A percentile compares a stretch with the other conserved stretches of the same genome.
phyloP scores from a whole-genome alignment of 192 early-diverging fungal species.

The Diversispora epigaea region DNA sequence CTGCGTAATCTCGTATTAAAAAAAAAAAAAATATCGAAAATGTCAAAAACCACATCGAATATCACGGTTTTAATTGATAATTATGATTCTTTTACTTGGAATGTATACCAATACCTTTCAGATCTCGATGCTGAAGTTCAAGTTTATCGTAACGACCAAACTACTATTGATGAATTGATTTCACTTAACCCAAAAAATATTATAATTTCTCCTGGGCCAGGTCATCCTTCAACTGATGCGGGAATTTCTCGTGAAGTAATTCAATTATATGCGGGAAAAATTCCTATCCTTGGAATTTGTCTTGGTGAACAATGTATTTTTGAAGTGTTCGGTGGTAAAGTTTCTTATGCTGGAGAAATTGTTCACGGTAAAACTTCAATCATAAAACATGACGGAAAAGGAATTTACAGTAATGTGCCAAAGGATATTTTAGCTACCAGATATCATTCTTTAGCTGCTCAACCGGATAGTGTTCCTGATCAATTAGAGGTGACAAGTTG shows the following conservation, averaged over 20 bases:
- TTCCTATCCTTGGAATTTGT: slow-evolving; percentile 97
- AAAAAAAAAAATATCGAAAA: no score
- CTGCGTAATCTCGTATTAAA: no score
- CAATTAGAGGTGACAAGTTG: slow-evolving; percentile 85
- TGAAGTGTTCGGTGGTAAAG: slow-evolving; percentile 91
- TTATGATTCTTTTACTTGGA: slow-evolving; percentile 99
- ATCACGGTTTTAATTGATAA: slow-evolving; percentile 88
- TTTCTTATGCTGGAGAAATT: slow-evolving; percentile 93
- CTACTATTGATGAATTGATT: slow-evolving; percentile 80
- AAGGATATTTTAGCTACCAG: slow-evolving; percentile 88
- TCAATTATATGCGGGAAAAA: slow-evolving; percentile 83
- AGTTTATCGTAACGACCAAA: slow-evolving; percentile 93
- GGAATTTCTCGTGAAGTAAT: slow-evolving; percentile 91
- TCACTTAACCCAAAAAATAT: slow-evolving; percentile 88
- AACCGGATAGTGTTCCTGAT: slow-evolving; percentile 76
- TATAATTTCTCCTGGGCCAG: slow-evolving; percentile 96
- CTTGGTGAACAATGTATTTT: slow-evolving; percentile 98
- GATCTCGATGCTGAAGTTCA: slow-evolving; percentile 88
- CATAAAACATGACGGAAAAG: slow-evolving; percentile 89
- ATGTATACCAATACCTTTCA: slow-evolving; percentile 94
- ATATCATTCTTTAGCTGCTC: slow-evolving; percentile 95
- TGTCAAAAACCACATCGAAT: no score
- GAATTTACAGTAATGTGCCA: slow-evolving; percentile 79
- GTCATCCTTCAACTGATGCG: slow-evolving; percentile 85
- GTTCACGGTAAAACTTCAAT: slow-evolving; percentile 93